Conservation (phyloP, 306 rosid species). For the Rosa chinensis region DNA sequence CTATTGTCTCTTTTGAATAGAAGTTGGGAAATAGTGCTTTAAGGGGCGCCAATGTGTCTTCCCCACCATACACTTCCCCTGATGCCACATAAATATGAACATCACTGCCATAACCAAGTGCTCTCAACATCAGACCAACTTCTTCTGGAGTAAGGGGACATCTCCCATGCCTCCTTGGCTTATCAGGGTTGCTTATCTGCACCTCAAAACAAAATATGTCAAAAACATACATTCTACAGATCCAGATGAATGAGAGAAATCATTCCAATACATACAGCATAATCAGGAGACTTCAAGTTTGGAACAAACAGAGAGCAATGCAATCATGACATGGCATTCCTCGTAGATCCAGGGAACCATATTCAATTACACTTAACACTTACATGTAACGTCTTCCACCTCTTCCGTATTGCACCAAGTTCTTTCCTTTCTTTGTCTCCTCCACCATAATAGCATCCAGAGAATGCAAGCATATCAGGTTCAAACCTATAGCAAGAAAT, state of each 20-base stretch:
- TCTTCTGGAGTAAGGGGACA: slow-evolving; percentile 99
- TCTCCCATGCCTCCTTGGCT: slow-evolving; percentile 94
- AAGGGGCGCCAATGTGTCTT: slow-evolving; percentile 83
- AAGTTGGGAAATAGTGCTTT: slow-evolving; percentile 84
- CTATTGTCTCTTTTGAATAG: slow-evolving; percentile 86
- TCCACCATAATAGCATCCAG: slow-evolving; percentile 98
- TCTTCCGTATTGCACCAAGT: slow-evolving; percentile 80
- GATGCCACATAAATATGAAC: slow-evolving; percentile 97
- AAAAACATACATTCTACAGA: slow-evolving; percentile 1
- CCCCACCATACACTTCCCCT: slow-evolving; percentile 96
- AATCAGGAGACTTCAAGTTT: background rate
- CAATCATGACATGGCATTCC: background rate
- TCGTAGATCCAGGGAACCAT: slow-evolving; percentile 4
- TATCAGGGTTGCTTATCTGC: slow-evolving; percentile 89
- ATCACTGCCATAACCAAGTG: slow-evolving; percentile 83
- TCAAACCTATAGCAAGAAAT: slow-evolving; percentile 66
- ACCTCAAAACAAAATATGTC: slow-evolving; percentile 29
- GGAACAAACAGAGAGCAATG: background rate
- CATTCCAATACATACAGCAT: background rate
- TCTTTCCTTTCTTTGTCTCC: slow-evolving; percentile 91
- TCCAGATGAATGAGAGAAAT: slow-evolving; percentile 2
- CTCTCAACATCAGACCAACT: slow-evolving; percentile 98
- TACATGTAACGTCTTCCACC: slow-evolving; percentile 99
- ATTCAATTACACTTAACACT: slow-evolving; percentile 26
- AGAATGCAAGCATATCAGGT: slow-evolving; percentile 99